phyloP scores from a whole-genome alignment of 805 yeast genomes.

The Cyberlindnera maclurae region DNA sequence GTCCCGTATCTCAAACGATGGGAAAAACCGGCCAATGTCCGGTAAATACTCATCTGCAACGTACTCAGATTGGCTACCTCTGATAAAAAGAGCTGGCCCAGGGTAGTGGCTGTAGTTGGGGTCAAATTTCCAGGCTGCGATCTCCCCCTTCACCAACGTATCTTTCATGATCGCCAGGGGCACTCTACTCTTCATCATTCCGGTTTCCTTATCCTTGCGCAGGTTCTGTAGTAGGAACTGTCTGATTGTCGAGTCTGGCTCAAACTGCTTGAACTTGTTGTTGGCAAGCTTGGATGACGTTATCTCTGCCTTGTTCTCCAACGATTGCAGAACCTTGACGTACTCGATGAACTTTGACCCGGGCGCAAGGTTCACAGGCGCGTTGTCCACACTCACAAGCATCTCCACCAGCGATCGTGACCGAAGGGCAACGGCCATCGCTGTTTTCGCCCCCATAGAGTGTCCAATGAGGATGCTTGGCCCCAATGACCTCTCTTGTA shows the following conservation, averaged over 20 bases:
- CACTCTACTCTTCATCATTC: slow-evolving; percentile 33
- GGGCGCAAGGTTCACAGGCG: slow-evolving; percentile 66
- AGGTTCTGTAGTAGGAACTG: slow-evolving; percentile 75
- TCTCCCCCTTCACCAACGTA: slow-evolving; percentile 53
- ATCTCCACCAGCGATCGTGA: slow-evolving; percentile 54
- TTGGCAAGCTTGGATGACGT: slow-evolving; percentile 62
- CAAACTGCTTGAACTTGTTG: slow-evolving; percentile 52
- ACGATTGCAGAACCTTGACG: slow-evolving; percentile 51
- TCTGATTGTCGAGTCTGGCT: slow-evolving; percentile 50
- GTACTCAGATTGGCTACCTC: slow-evolving; percentile 72
- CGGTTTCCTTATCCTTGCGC: slow-evolving; percentile 32
- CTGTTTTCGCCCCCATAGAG: slow-evolving; percentile 92
- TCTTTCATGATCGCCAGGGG: slow-evolving; percentile 68
- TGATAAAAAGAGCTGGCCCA: slow-evolving; percentile 69
- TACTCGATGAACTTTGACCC: slow-evolving; percentile 59
- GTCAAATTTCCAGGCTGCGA: slow-evolving; percentile 75
- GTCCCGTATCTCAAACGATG: slow-evolving; percentile 65
- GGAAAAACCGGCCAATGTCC: slow-evolving; percentile 70
- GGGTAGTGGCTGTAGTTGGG: slow-evolving; percentile 46
- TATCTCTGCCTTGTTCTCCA: slow-evolving; percentile 40
- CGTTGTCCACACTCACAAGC: slow-evolving; percentile 79
- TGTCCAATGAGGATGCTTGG: slow-evolving; percentile 69
- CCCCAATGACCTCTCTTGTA: slow-evolving; percentile 29
- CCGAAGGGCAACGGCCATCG: slow-evolving; percentile 76
- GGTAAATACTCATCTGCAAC: slow-evolving; percentile 78